phyloP scores from a whole-genome alignment of 78 protist genomes.

The Andalucia godoyi region DNA sequence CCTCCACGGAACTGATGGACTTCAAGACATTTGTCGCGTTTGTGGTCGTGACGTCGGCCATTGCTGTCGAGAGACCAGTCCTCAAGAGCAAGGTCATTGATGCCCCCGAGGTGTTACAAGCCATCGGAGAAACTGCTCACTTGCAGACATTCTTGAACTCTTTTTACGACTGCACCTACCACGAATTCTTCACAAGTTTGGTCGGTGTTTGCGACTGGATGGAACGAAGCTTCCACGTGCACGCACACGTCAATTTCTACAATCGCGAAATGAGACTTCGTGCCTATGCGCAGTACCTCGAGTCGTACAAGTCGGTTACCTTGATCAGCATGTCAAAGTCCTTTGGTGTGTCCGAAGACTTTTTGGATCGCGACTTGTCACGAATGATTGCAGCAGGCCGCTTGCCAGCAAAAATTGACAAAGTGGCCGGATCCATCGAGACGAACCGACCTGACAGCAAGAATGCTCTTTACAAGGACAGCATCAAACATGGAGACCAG shows the following conservation, averaged over 20 bases:
- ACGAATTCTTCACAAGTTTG: constrained; percentile 48
- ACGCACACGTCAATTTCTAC: constrained; percentile 61
- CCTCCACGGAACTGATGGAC: constrained; percentile 50
- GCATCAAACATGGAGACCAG: constrained; percentile 77
- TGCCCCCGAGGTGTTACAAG: constrained; percentile 82
- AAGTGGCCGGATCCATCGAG: constrained; percentile 70
- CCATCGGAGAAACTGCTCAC: constrained; percentile 36
- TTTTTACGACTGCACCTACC: constrained; percentile 73
- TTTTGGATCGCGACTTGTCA: constrained; percentile 48
- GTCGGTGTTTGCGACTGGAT: constrained; percentile 44
- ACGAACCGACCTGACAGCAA: constrained; percentile 78
- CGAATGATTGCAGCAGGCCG: constrained; percentile 76
- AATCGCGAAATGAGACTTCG: constrained; percentile 77
- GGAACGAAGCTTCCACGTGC: constrained; percentile 35
- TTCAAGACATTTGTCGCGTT: constrained; percentile 62
- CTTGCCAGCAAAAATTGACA: constrained; percentile 80
- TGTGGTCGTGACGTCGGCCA: constrained; percentile 41
- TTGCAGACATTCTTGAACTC: constrained; percentile 24
- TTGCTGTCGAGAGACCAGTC: constrained; percentile 55
- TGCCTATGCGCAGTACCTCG: constrained; percentile 79
- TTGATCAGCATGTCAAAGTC: constrained; percentile 69
- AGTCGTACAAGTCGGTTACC: constrained; percentile 75
- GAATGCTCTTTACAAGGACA: constrained; percentile 59
- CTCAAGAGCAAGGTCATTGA: constrained; percentile 56
- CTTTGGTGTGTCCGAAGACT: constrained; percentile 62